Conservation (phyloP, 805 yeast species). For the Yamadazyma ubonensis region DNA sequence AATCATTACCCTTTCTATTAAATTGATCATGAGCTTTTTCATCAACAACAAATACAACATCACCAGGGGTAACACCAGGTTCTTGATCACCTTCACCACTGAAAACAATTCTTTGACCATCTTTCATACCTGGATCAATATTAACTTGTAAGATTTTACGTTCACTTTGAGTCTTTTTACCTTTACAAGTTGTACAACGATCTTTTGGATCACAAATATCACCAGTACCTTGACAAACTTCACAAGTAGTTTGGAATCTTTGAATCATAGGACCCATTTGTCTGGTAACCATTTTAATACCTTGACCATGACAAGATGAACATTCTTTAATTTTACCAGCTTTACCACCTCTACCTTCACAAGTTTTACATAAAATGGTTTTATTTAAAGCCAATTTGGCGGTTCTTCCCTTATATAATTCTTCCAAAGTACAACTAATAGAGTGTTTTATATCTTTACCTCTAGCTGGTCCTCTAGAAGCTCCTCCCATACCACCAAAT, state of each 20-base stretch:
- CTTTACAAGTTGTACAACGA: constrained; percentile 82
- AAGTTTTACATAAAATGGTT: constrained; percentile 80
- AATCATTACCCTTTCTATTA: constrained; percentile 86
- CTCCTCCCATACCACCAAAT: constrained; percentile 54
- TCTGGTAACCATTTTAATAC: constrained; percentile 87
- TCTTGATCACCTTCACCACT: constrained; percentile 97
- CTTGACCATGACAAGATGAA: constrained; percentile 84
- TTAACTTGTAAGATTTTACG: constrained; percentile 93
- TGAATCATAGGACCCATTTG: constrained; percentile 99
- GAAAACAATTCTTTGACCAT: constrained; percentile 88
- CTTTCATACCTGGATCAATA: constrained; percentile 95
- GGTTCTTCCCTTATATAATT: constrained; percentile 88
- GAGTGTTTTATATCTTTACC: constrained; percentile 92
- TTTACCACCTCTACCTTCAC: constrained; percentile 97
- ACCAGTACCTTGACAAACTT: constrained; percentile 89
- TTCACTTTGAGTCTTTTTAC: constrained; percentile 83
- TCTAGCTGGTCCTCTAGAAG: constrained; percentile 79
- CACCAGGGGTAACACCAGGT: constrained; percentile 94
- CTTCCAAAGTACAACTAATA: constrained; percentile 83
- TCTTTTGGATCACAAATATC: constrained; percentile 83
- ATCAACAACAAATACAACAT: constrained; percentile 86
- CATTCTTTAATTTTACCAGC: constrained; percentile 87
- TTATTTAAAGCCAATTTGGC: constrained; percentile 92
- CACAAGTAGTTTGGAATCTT: constrained; percentile 94
- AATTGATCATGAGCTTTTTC: constrained; percentile 84